Percentiles rank a stretch among this genome's conserved stretches.
phyloP scores from a whole-genome alignment of 257 asterid species.

The Verbena officinalis region DNA sequence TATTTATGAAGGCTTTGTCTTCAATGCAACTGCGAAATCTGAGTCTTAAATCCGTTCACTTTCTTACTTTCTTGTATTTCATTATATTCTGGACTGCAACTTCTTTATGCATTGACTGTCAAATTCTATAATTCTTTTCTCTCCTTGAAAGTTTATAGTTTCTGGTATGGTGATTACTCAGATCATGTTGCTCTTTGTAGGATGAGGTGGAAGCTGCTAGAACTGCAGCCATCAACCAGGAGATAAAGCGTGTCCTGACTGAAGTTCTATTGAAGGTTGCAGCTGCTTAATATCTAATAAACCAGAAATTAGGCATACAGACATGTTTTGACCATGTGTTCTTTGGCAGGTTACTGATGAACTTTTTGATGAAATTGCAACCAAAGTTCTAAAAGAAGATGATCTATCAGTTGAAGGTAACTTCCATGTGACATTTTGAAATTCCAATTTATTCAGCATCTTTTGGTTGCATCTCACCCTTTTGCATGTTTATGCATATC shows the following conservation, averaged over 20 bases:
- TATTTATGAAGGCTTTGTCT: conserved; percentile 1
- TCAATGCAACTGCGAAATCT: conserved; percentile 10
- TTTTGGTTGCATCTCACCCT: conserved; percentile 23
- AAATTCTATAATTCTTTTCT: conserved; percentile 15
- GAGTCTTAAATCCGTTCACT: conserved; percentile 1
- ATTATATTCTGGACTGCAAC: not conserved
- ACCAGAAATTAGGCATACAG: conserved; percentile 17
- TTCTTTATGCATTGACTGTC: conserved; percentile 19
- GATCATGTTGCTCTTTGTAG: conserved; percentile 46
- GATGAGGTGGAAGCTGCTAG: conserved; percentile 92
- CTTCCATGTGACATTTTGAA: conserved; percentile 24
- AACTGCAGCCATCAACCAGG: conserved; percentile 87
- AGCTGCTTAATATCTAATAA: conserved; percentile 37
- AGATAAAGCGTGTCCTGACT: conserved; percentile 90
- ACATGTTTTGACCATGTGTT: conserved; percentile 40
- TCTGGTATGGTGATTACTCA: not conserved
- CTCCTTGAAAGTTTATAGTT: conserved; percentile 10
- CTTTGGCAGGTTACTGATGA: conserved; percentile 92
- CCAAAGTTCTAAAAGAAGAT: conserved; percentile 87
- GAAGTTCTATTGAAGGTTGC: conserved; percentile 96
- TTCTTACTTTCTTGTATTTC: conserved; percentile 1
- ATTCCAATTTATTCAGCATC: conserved; percentile 9
- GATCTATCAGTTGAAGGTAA: conserved; percentile 70
- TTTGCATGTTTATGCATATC: conserved; percentile 28
- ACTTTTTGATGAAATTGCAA: conserved; percentile 96